Base-by-base conservation (phyloP, 1,284 basidiomycete genomes). In the Sporisorium graminicola region DNA sequence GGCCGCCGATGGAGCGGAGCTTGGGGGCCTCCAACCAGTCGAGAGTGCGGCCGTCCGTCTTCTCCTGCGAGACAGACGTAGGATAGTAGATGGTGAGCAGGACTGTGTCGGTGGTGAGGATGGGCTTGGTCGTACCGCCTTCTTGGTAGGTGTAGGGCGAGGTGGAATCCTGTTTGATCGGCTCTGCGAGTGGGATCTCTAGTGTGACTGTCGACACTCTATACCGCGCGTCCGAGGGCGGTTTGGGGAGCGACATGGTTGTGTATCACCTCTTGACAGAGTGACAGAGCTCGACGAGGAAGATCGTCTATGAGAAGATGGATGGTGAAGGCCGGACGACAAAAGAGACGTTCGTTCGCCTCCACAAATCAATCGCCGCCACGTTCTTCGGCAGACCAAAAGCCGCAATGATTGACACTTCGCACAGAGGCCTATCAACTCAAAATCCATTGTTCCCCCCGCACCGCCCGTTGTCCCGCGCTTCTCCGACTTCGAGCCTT, bases 21-120 rank as follows among this genome's bases (percentile, higher is more conserved):
- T 71, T 70, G 33, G 79, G 74, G 14, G 65, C 47, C 47, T 76
- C 69, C 20, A 79, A 72, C 74, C 74, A 79, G 46, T 69, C 71
- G 18, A 66, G 65, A 3, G 50, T 20, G 2, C 53, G 44, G 22
- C 54, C 63, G 20, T 40, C 16, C 2, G 22, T 22, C 7, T 8
- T 20, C 18, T 16, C 53, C 18, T 10, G 16, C 37, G 16, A 29
- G 67, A 58, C 0, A 79, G 81, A 55, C 82, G 67, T 65, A 1
- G 81, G 81, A 55, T 83, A 83, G 72, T 74, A 83, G 57, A 83
- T 57, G 14, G 78, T 83, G 10, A 83, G 14, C n/a, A 82, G 65
- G n/a, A 74, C 43, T 0, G 80, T 83, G 33, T 80, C 66, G 3
- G 74, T 55, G 13, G 59, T 61, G 43, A 83, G 73, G 14, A 78